Conservation (phyloP, 768 basidiomycete genomes). For the Rhodotorula graminis region DNA sequence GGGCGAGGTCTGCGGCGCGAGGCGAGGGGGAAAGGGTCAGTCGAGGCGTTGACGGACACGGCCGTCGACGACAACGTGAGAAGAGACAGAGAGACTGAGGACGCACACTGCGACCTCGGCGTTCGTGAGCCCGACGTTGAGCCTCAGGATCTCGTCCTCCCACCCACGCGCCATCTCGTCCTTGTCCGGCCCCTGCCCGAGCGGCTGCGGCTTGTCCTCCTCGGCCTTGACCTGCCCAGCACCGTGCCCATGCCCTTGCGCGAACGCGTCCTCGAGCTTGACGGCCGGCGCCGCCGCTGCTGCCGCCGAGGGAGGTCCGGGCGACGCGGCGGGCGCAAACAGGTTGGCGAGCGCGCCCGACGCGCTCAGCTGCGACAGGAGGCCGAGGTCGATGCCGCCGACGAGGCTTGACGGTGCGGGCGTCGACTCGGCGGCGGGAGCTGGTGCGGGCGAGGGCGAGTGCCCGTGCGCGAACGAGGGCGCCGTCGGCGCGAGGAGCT, state of each 20-base stretch:
- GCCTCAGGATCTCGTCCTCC: conserved; percentile 36
- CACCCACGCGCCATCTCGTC: conserved; percentile 15
- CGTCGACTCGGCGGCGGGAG: no score
- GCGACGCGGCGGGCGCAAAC: conserved; percentile 1
- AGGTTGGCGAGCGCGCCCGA: conserved; percentile 24
- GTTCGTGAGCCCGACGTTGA: conserved; percentile 61
- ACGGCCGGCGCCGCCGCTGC: background rate
- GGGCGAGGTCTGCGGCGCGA: conserved; percentile 55
- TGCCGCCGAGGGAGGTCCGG: background rate
- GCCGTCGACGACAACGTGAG: background rate
- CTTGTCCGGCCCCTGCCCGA: background rate
- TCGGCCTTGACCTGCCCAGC: background rate
- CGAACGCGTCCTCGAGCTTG: conserved; percentile 1
- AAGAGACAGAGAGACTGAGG: background rate
- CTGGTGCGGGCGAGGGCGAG: background rate
- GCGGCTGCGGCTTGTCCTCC: background rate
- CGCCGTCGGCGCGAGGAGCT: background rate
- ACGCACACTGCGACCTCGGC: conserved; percentile 69
- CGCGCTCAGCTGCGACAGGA: conserved; percentile 26
- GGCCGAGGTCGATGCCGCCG: conserved; percentile 24
- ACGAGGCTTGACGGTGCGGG: background rate
- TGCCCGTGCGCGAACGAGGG: background rate
- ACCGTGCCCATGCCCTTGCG: background rate
- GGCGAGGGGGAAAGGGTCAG: background rate
- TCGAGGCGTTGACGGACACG: no score